phyloP scores from a whole-genome alignment of 352 stramenopile genomes.

The Achlya hypogyna region DNA sequence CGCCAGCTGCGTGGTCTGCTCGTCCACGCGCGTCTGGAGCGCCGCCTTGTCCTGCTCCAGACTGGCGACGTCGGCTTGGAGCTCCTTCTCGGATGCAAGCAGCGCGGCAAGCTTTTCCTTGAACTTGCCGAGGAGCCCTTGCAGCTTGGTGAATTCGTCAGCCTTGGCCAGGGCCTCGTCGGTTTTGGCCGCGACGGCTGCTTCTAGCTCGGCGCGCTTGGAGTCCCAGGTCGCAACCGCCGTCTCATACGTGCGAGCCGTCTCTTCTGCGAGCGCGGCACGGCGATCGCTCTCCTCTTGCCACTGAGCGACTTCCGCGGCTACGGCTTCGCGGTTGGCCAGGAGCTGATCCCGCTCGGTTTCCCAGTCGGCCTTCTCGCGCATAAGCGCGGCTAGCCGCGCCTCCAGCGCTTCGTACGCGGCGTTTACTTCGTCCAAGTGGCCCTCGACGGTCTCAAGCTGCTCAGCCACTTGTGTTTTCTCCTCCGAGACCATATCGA shows the following conservation, averaged over 20 bases:
- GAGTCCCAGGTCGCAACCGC: not conserved
- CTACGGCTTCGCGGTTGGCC: not conserved
- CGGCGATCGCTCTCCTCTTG: not conserved
- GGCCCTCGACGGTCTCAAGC: slow-evolving; percentile 30
- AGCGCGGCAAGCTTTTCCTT: slow-evolving; percentile 9
- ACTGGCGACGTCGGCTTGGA: not conserved
- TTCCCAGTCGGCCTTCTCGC: slow-evolving; percentile 49
- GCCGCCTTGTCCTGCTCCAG: not conserved
- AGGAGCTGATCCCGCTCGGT: slow-evolving; percentile 31
- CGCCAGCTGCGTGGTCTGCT: not conserved
- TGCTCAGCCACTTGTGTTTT: slow-evolving; percentile 11
- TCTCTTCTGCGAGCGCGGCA: not conserved
- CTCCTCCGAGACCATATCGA: slow-evolving; percentile 20
- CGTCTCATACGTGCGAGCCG: not conserved
- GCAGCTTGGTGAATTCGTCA: slow-evolving; percentile 1
- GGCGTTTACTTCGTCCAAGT: slow-evolving; percentile 29
- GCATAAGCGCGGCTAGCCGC: slow-evolving; percentile 49
- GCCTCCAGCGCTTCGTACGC: slow-evolving; percentile 33
- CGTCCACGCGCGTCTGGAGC: not conserved
- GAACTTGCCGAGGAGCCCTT: not conserved
- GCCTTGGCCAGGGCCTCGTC: not conserved
- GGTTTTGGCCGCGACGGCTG: not conserved
- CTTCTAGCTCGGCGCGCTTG: not conserved
- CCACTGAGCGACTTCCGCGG: not conserved
- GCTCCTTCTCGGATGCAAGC: not conserved